Percentiles rank a stretch among this genome's conserved stretches.
Evolutionary conservation across 2,329 filamentous ascomycete species (phyloP).

Genomic region (Cladorrhinum sp.): DNA sequence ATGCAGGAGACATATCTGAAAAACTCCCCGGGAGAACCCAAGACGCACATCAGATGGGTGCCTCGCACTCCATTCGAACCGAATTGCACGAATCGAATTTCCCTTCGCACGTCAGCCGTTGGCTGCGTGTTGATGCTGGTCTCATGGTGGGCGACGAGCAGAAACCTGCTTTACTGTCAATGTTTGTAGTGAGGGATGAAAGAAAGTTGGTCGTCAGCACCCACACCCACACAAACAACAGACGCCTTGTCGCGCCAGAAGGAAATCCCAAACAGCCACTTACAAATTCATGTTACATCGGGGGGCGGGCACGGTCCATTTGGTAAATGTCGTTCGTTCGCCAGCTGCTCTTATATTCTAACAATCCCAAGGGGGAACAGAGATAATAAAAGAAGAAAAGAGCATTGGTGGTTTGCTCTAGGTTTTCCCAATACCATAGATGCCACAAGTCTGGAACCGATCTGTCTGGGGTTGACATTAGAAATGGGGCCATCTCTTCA

Average conservation of each 20-base stretch:
- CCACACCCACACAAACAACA: neutral
- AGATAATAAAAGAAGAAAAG: neutral
- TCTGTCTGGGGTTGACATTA: neutral
- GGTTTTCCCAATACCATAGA: conserved; percentile 22
- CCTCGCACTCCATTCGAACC: neutral
- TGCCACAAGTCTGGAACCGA: conserved; percentile 21
- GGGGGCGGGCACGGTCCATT: neutral
- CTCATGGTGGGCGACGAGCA: neutral
- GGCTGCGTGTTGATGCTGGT: neutral
- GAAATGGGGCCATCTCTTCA: neutral
- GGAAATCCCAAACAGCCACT: neutral
- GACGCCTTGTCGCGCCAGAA: neutral
- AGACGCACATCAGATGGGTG: neutral
- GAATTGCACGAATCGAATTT: neutral
- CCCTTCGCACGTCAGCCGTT: too few species aligned
- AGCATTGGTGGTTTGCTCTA: neutral
- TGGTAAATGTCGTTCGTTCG: neutral
- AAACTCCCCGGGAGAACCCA: neutral
- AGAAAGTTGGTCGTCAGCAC: too few species aligned
- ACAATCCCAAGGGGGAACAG: too few species aligned
- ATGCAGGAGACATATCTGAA: conserved; percentile 4
- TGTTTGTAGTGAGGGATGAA: neutral
- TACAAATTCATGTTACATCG: conserved; percentile 13
- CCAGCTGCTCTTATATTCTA: neutral
- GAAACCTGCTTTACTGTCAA: neutral